Conservation (phyloP, 2,329 filamentous ascomycete species). For the Colletotrichum graminicola region DNA sequence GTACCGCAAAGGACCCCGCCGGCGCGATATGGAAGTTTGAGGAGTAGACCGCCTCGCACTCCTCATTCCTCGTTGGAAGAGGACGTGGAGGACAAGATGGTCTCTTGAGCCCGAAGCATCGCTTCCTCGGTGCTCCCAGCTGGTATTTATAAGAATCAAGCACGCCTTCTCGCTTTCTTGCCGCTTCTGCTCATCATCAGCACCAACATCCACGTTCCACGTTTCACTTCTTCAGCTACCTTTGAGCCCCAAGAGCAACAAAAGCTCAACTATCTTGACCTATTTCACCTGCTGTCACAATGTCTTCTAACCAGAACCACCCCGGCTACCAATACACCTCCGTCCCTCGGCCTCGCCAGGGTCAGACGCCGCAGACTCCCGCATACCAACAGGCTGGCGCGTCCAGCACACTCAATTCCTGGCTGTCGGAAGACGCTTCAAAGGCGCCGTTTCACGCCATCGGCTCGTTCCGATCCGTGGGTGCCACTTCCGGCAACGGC, state of each 20-base stretch:
- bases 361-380: background rate
- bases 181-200: background rate
- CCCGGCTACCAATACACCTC: background rate
- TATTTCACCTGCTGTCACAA: background rate
- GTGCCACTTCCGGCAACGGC: conserved; percentile 7
- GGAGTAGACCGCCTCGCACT: background rate
- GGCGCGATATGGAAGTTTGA: background rate
- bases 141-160: background rate
- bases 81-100: background rate
- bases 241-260: too few species aligned
- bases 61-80: conserved; percentile 1
- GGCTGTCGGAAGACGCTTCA: conserved; percentile 9
- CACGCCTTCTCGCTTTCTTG: background rate
- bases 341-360: conserved; percentile 15
- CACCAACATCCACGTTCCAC: too few species aligned
- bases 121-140: background rate
- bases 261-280: background rate
- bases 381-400: conserved; percentile 17
- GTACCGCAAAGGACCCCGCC: conserved; percentile 8
- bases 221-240: background rate
- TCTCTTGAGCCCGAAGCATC: background rate
- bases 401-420: conserved; percentile 18
- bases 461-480: conserved; percentile 1
- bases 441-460: conserved; percentile 23
- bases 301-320: conserved; percentile 20